Conservation (phyloP, 345 rosid genomes). For the Boechera divaricarpa region DNA sequence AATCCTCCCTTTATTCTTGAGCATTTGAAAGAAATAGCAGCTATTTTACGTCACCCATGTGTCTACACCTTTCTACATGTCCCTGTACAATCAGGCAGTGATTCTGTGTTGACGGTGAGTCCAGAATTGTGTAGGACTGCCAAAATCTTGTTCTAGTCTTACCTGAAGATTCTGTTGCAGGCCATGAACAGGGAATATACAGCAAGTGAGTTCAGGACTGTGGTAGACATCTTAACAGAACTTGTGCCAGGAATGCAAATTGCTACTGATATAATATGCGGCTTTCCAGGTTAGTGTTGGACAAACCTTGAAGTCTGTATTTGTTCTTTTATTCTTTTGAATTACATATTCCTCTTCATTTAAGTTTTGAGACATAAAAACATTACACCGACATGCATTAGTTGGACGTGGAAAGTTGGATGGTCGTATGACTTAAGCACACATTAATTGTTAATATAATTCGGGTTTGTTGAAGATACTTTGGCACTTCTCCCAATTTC, state of each 20-base stretch:
- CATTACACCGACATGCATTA: neutral
- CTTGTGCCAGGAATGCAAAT: slow-evolving; percentile 98
- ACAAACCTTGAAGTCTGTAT: neutral
- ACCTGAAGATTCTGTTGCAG: slow-evolving; percentile 47
- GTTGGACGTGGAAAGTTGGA: neutral
- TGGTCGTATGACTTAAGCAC: neutral
- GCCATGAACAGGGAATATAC: slow-evolving; percentile 97
- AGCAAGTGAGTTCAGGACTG: slow-evolving; percentile 74
- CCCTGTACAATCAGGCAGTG: slow-evolving; percentile 96
- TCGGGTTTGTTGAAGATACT: slow-evolving; percentile 15
- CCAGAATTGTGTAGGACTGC: slow-evolving; percentile 17
- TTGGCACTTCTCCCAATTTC: slow-evolving; percentile 31
- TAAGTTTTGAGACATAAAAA: neutral
- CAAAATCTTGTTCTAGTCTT: slow-evolving; percentile 7
- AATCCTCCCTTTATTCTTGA: slow-evolving; percentile 96
- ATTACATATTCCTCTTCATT: neutral
- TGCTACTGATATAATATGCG: slow-evolving; percentile 95
- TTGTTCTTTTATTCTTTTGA: neutral
- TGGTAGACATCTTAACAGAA: slow-evolving; percentile 86
- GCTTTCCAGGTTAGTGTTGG: slow-evolving; percentile 84
- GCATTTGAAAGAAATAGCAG: slow-evolving; percentile 90
- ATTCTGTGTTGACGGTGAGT: slow-evolving; percentile 76
- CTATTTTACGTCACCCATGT: slow-evolving; percentile 82
- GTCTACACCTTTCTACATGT: slow-evolving; percentile 96
- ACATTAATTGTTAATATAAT: neutral